phyloP scores from a whole-genome alignment of 2,329 filamentous ascomycete species.

The Exserohilum rostratum region DNA sequence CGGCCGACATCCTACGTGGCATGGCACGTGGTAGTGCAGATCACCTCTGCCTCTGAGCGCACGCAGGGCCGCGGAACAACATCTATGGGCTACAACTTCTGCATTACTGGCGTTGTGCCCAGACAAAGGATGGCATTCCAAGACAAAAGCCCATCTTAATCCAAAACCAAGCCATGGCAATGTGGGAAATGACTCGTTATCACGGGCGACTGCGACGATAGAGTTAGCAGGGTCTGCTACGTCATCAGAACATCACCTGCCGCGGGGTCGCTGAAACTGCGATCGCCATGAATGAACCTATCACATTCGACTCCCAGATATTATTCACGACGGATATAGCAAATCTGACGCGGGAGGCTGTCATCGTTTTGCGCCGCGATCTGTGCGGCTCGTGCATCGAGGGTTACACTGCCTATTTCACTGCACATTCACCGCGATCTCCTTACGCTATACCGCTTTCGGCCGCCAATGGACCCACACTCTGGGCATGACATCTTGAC shows the following conservation, averaged over 20 bases:
- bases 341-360: background rate
- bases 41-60: too few species aligned
- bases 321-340: background rate
- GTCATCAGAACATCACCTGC: background rate
- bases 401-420: background rate
- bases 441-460: background rate
- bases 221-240: background rate
- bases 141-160: background rate
- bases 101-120: too few species aligned
- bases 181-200: background rate
- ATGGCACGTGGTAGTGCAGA: too few species aligned
- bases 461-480: background rate
- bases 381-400: background rate
- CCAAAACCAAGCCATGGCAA: background rate
- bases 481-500: constrained; percentile 11
- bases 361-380: background rate
- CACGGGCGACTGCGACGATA: background rate
- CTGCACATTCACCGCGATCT: background rate
- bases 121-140: too few species aligned
- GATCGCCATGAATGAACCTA: background rate
- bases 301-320: background rate
- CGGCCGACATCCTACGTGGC: too few species aligned
- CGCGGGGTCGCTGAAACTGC: background rate
- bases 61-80: too few species aligned
- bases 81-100: too few species aligned